A percentile compares a stretch with the other conserved stretches of the same genome.
Evolutionary conservation across 2,329 filamentous ascomycete species (phyloP).

Genomic region (Fusarium pseudograminearum): DNA sequence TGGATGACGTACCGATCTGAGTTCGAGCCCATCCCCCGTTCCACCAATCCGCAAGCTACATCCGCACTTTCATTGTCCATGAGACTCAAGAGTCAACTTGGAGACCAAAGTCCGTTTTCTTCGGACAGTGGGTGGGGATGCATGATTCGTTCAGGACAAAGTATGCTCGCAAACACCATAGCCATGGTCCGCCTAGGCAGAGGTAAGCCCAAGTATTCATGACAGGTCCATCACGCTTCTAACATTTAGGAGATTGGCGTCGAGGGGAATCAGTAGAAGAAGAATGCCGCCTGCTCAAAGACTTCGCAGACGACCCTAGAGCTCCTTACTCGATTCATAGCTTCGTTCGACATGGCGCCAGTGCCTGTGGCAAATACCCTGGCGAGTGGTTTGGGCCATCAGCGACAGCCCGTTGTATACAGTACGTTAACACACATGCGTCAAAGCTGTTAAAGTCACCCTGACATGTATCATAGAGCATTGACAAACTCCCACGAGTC

Average conservation of each 20-base stretch:
- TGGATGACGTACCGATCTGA: constrained; percentile 97
- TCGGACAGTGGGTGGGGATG: constrained; percentile 98
- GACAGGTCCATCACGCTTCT: constrained; percentile 15
- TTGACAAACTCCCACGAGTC: constrained; percentile 75
- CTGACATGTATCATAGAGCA: constrained; percentile 65
- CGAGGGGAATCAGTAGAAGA: constrained; percentile 67
- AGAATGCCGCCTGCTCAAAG: constrained; percentile 78
- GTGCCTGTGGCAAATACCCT: constrained; percentile 90
- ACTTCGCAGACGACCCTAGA: constrained; percentile 88
- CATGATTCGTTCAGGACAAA: constrained; percentile 98
- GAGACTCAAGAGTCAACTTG: constrained; percentile 82
- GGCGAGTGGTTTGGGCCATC: constrained; percentile 99
- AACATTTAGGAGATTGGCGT: constrained; percentile 74
- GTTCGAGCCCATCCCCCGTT: constrained; percentile 85
- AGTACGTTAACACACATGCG: constrained; percentile 68
- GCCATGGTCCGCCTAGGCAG: constrained; percentile 79
- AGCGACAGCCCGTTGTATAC: constrained; percentile 92
- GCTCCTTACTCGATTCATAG: constrained; percentile 95
- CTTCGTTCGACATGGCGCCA: constrained; percentile 89
- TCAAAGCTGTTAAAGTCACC: background rate
- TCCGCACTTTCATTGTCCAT: constrained; percentile 84
- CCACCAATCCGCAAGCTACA: constrained; percentile 76
- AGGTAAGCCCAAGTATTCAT: constrained; percentile 63
- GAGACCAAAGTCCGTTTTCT: constrained; percentile 84
- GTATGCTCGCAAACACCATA: constrained; percentile 88